Evolutionary conservation across 2,329 filamentous ascomycete genomes (phyloP).

Genomic region (Zymoseptoria crescenta): DNA sequence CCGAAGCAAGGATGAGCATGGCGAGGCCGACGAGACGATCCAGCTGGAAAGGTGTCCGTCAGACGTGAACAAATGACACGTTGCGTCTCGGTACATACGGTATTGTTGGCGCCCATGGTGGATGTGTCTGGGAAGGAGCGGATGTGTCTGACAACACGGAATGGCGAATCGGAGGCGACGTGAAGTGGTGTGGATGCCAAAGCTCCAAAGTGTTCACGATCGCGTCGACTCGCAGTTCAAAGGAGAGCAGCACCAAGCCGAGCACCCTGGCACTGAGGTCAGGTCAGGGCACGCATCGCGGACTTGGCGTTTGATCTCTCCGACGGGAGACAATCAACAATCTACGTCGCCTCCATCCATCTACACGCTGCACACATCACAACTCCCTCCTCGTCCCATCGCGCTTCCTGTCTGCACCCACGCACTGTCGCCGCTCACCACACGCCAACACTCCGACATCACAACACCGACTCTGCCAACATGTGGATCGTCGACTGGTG

Average conservation of each 20-base stretch:
- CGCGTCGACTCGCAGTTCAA: neutral
- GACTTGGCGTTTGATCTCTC: neutral
- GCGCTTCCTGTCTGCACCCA: neutral
- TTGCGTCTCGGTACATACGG: conserved; percentile 2
- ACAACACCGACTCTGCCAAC: conserved; percentile 2
- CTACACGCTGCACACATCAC: neutral
- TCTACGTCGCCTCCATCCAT: neutral
- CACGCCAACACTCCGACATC: neutral
- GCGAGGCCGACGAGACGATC: conserved; percentile 75
- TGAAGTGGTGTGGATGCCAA: neutral
- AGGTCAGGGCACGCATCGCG: neutral
- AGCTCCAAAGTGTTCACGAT: neutral
- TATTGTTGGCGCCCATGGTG: conserved; percentile 17
- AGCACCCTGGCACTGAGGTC: no score
- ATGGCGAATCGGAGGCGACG: neutral
- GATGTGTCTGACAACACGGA: neutral
- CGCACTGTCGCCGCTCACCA: neutral
- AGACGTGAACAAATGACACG: neutral
- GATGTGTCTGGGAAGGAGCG: conserved; percentile 1
- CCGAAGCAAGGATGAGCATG: conserved; percentile 67
- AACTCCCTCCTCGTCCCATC: neutral
- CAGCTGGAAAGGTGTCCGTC: conserved; percentile 53
- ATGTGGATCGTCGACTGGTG: conserved; percentile 98
- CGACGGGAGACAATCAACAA: neutral
- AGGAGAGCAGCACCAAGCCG: neutral